phyloP scores from a whole-genome alignment of 2,329 filamentous ascomycete species.

The Elsinoe australis region DNA sequence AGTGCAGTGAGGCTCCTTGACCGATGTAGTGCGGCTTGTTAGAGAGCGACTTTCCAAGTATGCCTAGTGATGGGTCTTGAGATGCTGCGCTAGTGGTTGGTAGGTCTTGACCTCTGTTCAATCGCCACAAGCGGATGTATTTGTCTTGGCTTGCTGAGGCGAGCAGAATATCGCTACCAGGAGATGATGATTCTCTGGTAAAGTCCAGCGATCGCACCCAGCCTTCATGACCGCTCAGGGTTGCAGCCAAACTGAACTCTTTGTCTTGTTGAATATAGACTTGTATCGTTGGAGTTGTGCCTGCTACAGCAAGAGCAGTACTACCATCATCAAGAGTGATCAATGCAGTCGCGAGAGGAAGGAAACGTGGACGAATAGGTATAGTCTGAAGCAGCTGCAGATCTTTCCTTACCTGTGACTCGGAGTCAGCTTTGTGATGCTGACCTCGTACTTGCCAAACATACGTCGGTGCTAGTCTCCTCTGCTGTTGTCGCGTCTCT shows the following conservation, averaged over 20 bases:
- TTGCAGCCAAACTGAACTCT: slow-evolving; percentile 65
- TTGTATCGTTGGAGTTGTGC: slow-evolving; percentile 75
- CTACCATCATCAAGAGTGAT: slow-evolving; percentile 47
- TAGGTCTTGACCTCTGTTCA: slow-evolving; percentile 62
- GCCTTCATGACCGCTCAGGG: slow-evolving; percentile 80
- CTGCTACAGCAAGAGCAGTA: slow-evolving; percentile 65
- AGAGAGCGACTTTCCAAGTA: slow-evolving; percentile 64
- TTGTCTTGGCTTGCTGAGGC: slow-evolving; percentile 96
- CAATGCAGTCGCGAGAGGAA: slow-evolving; percentile 71
- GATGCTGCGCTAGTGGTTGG: slow-evolving; percentile 50
- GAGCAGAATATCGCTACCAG: slow-evolving; percentile 63
- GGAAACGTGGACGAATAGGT: slow-evolving; percentile 65
- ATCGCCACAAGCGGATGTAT: slow-evolving; percentile 87
- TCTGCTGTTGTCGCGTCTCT: neutral
- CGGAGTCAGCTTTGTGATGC: slow-evolving; percentile 5
- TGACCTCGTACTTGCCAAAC: neutral
- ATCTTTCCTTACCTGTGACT: slow-evolving; percentile 22
- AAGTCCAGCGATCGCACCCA: slow-evolving; percentile 89
- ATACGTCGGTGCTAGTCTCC: neutral
- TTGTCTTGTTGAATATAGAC: slow-evolving; percentile 57
- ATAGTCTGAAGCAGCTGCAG: slow-evolving; percentile 61
- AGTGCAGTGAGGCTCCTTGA: slow-evolving; percentile 56
- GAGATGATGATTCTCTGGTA: slow-evolving; percentile 50
- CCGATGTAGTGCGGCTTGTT: slow-evolving; percentile 82
- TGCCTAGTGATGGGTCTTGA: slow-evolving; percentile 50